A percentile compares a stretch with the other conserved stretches of the same genome.
Conservation (phyloP, 495 filamentous ascomycete species). For the Venustampulla echinocandica region DNA sequence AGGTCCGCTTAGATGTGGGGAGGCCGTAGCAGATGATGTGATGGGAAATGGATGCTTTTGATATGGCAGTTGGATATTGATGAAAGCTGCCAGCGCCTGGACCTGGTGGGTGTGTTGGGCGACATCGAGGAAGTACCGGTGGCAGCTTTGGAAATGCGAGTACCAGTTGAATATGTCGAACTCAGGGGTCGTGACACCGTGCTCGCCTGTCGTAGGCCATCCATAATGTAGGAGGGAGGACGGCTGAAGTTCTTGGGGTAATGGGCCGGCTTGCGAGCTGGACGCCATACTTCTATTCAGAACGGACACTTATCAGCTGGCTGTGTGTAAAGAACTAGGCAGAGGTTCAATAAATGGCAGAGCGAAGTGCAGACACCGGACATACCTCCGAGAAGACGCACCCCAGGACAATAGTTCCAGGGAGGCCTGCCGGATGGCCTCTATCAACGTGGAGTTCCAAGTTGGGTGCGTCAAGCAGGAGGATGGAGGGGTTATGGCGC, state of each 20-base stretch:
- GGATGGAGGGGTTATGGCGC: too few relatives aligned
- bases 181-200: constrained; percentile 2
- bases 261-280: constrained; percentile 9
- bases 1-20: constrained; percentile 19
- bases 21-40: constrained; percentile 12
- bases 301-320: too few relatives aligned
- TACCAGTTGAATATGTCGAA: constrained; percentile 94
- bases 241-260: constrained; percentile 1
- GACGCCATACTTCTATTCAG: too few relatives aligned
- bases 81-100: constrained; percentile 81
- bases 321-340: too few relatives aligned
- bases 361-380: too few relatives aligned
- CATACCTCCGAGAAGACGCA: too few relatives aligned
- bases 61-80: constrained; percentile 75
- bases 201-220: not conserved
- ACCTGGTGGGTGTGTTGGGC: constrained; percentile 77
- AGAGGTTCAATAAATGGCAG: too few relatives aligned
- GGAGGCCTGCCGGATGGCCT: too few relatives aligned
- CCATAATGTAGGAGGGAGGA: constrained; percentile 7
- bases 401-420: too few relatives aligned
- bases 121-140: constrained; percentile 86
- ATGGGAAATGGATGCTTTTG: constrained; percentile 41
- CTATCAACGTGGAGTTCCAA: too few relatives aligned
- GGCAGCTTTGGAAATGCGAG: constrained; percentile 83
- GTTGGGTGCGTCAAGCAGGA: too few relatives aligned